Evolutionary conservation across 2,329 filamentous ascomycete species (phyloP), one percentile per base, ranked within the genome.

Genomic region (Magnaporthiopsis incrustans): DNA sequence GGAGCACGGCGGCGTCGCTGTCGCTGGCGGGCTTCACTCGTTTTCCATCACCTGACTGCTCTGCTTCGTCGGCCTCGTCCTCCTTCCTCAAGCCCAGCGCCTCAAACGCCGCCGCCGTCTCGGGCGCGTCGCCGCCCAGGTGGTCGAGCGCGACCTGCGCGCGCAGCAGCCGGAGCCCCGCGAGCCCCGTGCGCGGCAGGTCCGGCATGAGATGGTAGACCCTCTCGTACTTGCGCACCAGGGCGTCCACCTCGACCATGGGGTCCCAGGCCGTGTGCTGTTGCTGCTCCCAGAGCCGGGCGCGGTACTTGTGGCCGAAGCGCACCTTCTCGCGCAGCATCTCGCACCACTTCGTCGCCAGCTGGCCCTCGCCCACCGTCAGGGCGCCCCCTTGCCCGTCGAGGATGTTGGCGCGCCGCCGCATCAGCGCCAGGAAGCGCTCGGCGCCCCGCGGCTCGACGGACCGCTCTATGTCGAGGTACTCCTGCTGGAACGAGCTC

Each of bases 101-200:
- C 58, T 7, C 58, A 15, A 60, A n/a, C 22, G 58, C 32, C 15
- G 2, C 32, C 30, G 18, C 30, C 27, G 58, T 35, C 58, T 35
- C 14, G 8, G 11, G 12, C 14, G 12, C 14, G 15, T 60, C 58
- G 15, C 26, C 26, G 22, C 58, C 58, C 27, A 60, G 58, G 22
- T 32, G 25, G 4, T 60, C 58, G 32, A 60, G 22, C 14, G 58
- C 58, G 26, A 60, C 32, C 58, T 60, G 58, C 58, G 65, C 70
- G 67, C 68, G 68, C 64, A 71, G 60, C 38, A 62, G 38, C 26
- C 25, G 27, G 7, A 62, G 60, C 10, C 60, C 60, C 60, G 60
- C 60, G 38, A 56, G 60, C 38, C 60, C 35, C n/a, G 44, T 57
- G 22, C 26, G 32, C n/a, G 60, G 50, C 38, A 62, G 60, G 35